Evolutionary conservation across 768 basidiomycete genomes (phyloP).

Genomic region (Amyloporia xantha): DNA sequence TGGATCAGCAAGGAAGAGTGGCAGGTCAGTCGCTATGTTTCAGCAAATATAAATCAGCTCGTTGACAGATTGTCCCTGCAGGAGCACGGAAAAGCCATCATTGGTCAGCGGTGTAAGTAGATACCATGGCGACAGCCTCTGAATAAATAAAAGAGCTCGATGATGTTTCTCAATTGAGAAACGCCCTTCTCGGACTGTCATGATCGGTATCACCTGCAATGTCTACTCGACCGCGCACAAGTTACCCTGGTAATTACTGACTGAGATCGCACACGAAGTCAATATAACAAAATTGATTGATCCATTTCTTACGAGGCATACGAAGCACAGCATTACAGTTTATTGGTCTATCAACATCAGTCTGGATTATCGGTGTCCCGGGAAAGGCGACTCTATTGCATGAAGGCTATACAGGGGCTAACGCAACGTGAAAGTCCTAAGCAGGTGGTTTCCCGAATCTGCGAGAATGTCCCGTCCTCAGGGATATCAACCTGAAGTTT

Average conservation of each 20-base stretch:
- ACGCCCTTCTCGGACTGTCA: not conserved
- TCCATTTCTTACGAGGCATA: too few relatives aligned
- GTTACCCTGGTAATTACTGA: too few relatives aligned
- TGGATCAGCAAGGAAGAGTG: conserved; percentile 95
- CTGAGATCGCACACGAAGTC: too few relatives aligned
- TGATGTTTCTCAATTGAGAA: too few relatives aligned
- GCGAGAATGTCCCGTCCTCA: not conserved
- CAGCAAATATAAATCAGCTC: not conserved
- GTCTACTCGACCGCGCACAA: too few relatives aligned
- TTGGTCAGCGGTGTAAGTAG: conserved; percentile 81
- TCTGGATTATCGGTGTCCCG: too few relatives aligned
- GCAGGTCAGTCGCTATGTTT: conserved; percentile 49
- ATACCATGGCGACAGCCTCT: not conserved
- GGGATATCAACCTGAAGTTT: not conserved
- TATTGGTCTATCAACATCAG: too few relatives aligned
- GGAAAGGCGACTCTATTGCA: conserved; percentile 4
- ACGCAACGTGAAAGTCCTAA: conserved; percentile 22
- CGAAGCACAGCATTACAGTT: not conserved
- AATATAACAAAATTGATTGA: too few relatives aligned
- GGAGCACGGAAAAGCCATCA: conserved; percentile 81
- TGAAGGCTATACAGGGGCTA: conserved; percentile 15
- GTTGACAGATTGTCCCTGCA: conserved; percentile 21
- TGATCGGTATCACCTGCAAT: not conserved
- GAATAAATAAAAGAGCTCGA: too few relatives aligned
- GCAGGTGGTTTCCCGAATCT: conserved; percentile 5